These are phyloP conservation scores for Chlamydomonas reinhardtii DNA, from an alignment of 163 green algal species.

Conservation along the genomic window DNA sequence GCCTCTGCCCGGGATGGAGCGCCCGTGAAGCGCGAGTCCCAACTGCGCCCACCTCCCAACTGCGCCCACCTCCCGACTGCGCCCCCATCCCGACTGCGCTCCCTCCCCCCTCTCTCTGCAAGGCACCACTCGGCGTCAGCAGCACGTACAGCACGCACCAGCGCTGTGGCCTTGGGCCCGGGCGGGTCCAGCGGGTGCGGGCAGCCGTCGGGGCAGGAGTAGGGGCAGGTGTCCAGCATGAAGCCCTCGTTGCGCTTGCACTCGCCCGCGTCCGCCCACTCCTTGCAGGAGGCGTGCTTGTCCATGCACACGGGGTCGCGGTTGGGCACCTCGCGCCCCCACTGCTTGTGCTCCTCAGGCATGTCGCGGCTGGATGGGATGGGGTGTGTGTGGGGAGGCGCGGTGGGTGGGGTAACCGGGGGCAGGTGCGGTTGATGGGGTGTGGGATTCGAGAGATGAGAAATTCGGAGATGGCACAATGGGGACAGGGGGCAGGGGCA, in stretches of 20 bases:
- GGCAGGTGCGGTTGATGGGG: neutral
- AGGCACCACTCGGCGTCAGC: too few relatives aligned
- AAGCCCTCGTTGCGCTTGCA: slow-evolving; percentile 61
- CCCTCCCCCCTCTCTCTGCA: too few relatives aligned
- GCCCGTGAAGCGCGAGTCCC: too few relatives aligned
- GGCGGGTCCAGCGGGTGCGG: slow-evolving; percentile 38
- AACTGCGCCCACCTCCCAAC: too few relatives aligned
- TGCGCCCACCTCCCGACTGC: too few relatives aligned
- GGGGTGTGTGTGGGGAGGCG: too few relatives aligned
- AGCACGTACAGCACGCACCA: slow-evolving; percentile 30
- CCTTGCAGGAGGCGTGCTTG: slow-evolving; percentile 43
- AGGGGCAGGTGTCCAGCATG: slow-evolving; percentile 54
- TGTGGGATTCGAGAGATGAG: too few relatives aligned
- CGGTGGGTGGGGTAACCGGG: too few relatives aligned
- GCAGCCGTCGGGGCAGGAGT: slow-evolving; percentile 53
- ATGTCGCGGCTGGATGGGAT: slow-evolving; percentile 44
- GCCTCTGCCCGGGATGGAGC: too few relatives aligned
- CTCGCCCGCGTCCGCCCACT: slow-evolving; percentile 53
- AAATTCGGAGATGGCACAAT: too few relatives aligned
- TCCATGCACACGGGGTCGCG: slow-evolving; percentile 48
- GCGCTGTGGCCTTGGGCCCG: slow-evolving; percentile 57
- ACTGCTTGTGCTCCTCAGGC: slow-evolving; percentile 11
- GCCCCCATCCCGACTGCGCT: neutral
- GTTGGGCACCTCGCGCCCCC: slow-evolving; percentile 42
- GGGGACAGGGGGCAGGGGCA: too few relatives aligned